A percentile compares a stretch with the other conserved stretches of the same genome.
Evolutionary conservation across 148 eudicot genomes (phyloP).

Genomic region (Euryodendron excelsum): DNA sequence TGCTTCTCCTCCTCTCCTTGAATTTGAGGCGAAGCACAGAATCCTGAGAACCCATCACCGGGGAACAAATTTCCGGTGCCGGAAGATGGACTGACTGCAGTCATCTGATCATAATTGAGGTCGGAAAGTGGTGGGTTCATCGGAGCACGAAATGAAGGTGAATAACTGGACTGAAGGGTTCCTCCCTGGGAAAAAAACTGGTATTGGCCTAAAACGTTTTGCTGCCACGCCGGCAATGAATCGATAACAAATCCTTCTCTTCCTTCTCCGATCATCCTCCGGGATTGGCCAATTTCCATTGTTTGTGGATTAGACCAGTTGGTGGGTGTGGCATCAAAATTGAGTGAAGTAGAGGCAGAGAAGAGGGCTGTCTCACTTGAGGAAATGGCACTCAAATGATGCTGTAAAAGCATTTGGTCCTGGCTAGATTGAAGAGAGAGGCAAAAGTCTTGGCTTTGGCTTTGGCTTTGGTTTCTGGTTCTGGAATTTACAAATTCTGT

Average conservation of each 20-base stretch:
- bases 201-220: background rate
- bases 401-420: background rate
- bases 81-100: too few relatives aligned
- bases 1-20: constrained; percentile 6
- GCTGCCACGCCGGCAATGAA: background rate
- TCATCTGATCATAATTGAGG: background rate
- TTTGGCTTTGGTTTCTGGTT: too few relatives aligned
- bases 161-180: constrained; percentile 26
- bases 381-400: background rate
- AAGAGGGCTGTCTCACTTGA: background rate
- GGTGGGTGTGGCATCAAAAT: too few relatives aligned
- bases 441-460: too few relatives aligned
- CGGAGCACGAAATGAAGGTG: background rate
- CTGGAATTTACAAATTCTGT: background rate
- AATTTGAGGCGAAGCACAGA: background rate
- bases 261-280: background rate
- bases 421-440: too few relatives aligned
- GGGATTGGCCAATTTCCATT: background rate
- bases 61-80: background rate
- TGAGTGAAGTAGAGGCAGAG: too few relatives aligned
- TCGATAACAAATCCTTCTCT: background rate
- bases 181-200: constrained; percentile 9
- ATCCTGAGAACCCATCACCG: constrained; percentile 9
- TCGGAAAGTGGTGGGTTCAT: background rate
- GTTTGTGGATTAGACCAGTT: too few relatives aligned